Evolutionary conservation across 2,329 filamentous ascomycete species (phyloP).

Genomic region (Tolypocladium inflatum): DNA sequence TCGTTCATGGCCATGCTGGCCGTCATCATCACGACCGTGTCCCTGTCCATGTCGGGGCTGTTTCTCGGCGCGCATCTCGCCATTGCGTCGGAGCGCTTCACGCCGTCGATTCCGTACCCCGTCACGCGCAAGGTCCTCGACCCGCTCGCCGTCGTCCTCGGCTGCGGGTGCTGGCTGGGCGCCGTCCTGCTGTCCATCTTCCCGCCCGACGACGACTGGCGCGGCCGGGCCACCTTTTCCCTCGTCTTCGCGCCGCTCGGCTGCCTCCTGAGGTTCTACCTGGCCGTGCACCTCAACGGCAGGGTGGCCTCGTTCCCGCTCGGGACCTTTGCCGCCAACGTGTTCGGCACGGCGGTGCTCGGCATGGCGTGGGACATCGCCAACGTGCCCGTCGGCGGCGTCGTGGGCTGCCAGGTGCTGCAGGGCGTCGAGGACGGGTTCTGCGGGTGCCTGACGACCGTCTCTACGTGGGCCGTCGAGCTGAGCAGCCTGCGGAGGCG

Average conservation of each 20-base stretch:
- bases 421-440: slow-evolving; percentile 60
- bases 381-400: slow-evolving; percentile 47
- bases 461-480: slow-evolving; percentile 59
- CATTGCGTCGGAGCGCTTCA: slow-evolving; percentile 44
- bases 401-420: slow-evolving; percentile 57
- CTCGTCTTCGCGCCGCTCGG: slow-evolving; percentile 77
- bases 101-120: slow-evolving; percentile 49
- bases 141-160: slow-evolving; percentile 52
- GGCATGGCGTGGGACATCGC: slow-evolving; percentile 74
- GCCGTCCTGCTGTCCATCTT: slow-evolving; percentile 63
- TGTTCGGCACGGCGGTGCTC: slow-evolving; percentile 64
- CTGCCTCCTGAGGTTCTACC: slow-evolving; percentile 65
- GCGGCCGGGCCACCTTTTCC: slow-evolving; percentile 64
- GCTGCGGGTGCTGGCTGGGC: slow-evolving; percentile 67
- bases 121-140: slow-evolving; percentile 55
- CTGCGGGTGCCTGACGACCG: slow-evolving; percentile 56
- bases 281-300: slow-evolving; percentile 61
- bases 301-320: slow-evolving; percentile 61
- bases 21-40: slow-evolving; percentile 62
- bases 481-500: slow-evolving; percentile 40
- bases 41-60: slow-evolving; percentile 60
- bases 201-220: slow-evolving; percentile 67
- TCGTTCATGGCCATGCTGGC: slow-evolving; percentile 74
- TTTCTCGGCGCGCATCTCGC: slow-evolving; percentile 69
- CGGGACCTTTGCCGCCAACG: slow-evolving; percentile 77